These are phyloP conservation scores for Flaveria linearis DNA, from an alignment of 129 eudicot genomes.

Conservation along the genomic window DNA sequence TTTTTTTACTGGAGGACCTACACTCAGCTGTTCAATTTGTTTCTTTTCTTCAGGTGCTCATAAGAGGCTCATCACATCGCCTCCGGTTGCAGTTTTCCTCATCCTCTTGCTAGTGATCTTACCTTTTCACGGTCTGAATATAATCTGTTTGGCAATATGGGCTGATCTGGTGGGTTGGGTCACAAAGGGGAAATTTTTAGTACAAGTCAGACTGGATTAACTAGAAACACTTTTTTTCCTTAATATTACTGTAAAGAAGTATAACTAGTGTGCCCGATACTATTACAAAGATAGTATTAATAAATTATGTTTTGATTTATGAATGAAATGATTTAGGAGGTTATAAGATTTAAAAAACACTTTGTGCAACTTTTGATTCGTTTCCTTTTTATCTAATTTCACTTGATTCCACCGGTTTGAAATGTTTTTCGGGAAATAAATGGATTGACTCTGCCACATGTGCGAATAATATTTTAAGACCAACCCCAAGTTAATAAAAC, in stretches of 20 bases:
- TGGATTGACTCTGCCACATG: not conserved
- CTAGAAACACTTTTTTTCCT: not conserved
- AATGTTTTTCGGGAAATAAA: not conserved
- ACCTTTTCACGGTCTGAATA: conserved; percentile 68
- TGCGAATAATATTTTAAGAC: conserved; percentile 1
- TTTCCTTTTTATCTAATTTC: not conserved
- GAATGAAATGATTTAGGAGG: not conserved
- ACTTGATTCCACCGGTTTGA: not conserved
- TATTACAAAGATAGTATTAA: not conserved
- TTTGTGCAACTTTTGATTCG: not conserved
- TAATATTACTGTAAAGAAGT: not conserved
- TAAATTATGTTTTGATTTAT: not conserved
- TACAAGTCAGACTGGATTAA: not conserved
- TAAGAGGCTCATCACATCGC: conserved; percentile 87
- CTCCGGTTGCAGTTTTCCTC: conserved; percentile 98
- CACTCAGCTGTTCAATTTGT: conserved; percentile 10
- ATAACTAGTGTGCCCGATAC: not conserved
- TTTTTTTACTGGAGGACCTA: not conserved
- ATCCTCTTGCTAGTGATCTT: conserved; percentile 95
- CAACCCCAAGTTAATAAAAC: conserved; percentile 11
- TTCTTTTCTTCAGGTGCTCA: conserved; percentile 63
- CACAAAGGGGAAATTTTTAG: not conserved
- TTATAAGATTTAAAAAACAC: not conserved
- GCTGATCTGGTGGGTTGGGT: not conserved
- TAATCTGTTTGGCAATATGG: not conserved